Evolutionary conservation across 129 eudicot species (phyloP).

Genomic region (Chrysanthemum makinoi): DNA sequence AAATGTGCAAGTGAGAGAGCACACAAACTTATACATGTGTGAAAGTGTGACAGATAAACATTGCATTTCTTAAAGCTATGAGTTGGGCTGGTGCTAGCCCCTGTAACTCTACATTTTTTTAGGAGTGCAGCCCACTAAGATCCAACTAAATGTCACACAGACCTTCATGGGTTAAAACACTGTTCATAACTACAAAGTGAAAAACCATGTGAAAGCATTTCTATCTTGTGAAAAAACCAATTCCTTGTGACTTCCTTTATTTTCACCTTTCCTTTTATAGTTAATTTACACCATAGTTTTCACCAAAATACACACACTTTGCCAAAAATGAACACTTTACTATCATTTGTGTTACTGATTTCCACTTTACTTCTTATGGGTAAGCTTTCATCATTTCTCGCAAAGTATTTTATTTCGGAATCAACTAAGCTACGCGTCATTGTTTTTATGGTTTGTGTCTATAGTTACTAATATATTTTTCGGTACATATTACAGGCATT

Average conservation of each 20-base stretch:
- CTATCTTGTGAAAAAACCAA: constrained; percentile 30
- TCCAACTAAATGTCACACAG: not conserved
- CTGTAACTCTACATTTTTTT: not conserved
- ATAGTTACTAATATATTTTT: not conserved
- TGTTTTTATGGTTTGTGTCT: not conserved
- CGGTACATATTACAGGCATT: not conserved
- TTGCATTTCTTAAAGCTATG: not conserved
- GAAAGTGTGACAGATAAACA: too few species aligned
- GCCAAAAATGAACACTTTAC: constrained; percentile 24
- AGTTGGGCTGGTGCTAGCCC: not conserved
- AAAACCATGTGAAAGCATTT: constrained; percentile 34
- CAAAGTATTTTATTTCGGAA: too few species aligned
- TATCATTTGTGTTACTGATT: constrained; percentile 17
- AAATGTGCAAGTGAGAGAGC: too few species aligned
- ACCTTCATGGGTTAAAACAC: constrained; percentile 17
- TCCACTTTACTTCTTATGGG: constrained; percentile 30
- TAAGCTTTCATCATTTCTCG: not conserved
- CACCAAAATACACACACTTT: not conserved
- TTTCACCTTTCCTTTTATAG: constrained; percentile 20
- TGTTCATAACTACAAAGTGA: constrained; percentile 25
- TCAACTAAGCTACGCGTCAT: not conserved
- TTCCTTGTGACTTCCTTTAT: constrained; percentile 32
- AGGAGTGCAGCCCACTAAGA: not conserved
- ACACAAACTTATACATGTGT: too few species aligned
- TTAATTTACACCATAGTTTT: not conserved